Conservation (phyloP, 345 rosid genomes). For the Populus deltoides region DNA sequence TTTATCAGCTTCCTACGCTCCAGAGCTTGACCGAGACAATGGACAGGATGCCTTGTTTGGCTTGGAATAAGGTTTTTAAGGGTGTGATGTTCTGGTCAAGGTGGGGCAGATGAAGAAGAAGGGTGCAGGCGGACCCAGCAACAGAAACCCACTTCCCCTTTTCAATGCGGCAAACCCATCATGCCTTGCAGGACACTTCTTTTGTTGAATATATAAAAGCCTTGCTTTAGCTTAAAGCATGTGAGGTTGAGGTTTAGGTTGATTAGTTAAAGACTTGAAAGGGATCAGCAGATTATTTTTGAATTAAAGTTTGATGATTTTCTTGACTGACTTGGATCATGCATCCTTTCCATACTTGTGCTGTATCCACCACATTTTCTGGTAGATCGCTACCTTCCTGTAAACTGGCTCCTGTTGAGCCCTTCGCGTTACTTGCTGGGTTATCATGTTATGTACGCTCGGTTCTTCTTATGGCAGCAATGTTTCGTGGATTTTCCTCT, state of each 20-base stretch:
- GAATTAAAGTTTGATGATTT: constrained; percentile 15
- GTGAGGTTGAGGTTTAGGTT: constrained; percentile 23
- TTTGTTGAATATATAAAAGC: constrained; percentile 13
- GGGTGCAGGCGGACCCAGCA: constrained; percentile 12
- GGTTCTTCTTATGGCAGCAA: too few relatives aligned
- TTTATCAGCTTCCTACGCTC: not conserved
- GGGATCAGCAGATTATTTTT: not conserved
- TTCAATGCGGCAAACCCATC: constrained; percentile 15
- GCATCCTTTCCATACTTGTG: not conserved
- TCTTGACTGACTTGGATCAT: not conserved
- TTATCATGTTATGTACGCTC: too few relatives aligned
- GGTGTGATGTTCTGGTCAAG: constrained; percentile 5
- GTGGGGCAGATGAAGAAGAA: constrained; percentile 6
- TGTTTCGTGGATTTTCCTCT: too few relatives aligned
- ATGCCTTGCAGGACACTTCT: constrained; percentile 38
- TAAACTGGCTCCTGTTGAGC: too few relatives aligned
- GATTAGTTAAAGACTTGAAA: not conserved
- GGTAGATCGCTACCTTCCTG: too few relatives aligned
- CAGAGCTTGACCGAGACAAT: not conserved
- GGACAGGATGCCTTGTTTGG: not conserved
- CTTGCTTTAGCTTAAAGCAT: constrained; percentile 45
- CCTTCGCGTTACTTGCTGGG: too few relatives aligned
- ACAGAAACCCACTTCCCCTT: not conserved
- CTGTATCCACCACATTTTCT: too few relatives aligned
- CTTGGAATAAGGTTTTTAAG: not conserved